A percentile compares a stretch with the other conserved stretches of the same genome.
Evolutionary conservation across 1,284 basidiomycete genomes (phyloP).

Genomic region (Pseudozyma tsukubaensis): DNA sequence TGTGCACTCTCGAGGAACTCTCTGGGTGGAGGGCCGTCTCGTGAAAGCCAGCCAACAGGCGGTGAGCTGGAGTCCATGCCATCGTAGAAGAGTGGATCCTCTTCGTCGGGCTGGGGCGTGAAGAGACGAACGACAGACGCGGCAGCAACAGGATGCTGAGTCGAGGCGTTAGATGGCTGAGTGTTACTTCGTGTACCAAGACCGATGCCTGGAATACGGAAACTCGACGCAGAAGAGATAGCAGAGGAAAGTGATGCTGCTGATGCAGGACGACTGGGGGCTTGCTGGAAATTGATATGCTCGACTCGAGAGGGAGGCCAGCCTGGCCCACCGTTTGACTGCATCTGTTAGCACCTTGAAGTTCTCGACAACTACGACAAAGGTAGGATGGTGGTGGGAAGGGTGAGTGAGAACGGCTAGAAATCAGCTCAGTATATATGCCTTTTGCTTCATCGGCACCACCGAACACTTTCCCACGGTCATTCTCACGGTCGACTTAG

Average conservation of each 20-base stretch:
- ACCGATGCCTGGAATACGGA: conserved; percentile 35
- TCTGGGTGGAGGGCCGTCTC: conserved; percentile 14
- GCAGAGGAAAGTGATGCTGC: conserved; percentile 20
- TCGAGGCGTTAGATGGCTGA: background rate
- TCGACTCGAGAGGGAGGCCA: background rate
- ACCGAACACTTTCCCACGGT: conserved; percentile 17
- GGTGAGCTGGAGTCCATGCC: background rate
- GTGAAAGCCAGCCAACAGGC: conserved; percentile 13
- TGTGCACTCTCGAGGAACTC: conserved; percentile 26
- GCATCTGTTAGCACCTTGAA: too few species aligned
- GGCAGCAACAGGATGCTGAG: background rate
- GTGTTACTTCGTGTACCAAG: background rate
- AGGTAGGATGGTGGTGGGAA: background rate
- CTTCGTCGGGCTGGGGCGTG: conserved; percentile 14
- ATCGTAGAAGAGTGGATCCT: background rate
- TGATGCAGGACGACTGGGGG: conserved; percentile 10
- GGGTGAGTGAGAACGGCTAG: background rate
- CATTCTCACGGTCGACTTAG: too few species aligned
- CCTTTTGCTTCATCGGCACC: conserved; percentile 9
- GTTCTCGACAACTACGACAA: too few species aligned
- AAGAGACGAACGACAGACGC: conserved; percentile 23
- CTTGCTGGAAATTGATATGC: background rate
- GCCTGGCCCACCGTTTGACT: background rate
- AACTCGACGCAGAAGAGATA: conserved; percentile 32
- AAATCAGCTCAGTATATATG: conserved; percentile 15